A percentile compares a stretch with the other conserved stretches of the same genome.
These are phyloP conservation scores for Colletotrichum trifolii DNA, from an alignment of 2,329 filamentous ascomycete species.

Conservation along the genomic window DNA sequence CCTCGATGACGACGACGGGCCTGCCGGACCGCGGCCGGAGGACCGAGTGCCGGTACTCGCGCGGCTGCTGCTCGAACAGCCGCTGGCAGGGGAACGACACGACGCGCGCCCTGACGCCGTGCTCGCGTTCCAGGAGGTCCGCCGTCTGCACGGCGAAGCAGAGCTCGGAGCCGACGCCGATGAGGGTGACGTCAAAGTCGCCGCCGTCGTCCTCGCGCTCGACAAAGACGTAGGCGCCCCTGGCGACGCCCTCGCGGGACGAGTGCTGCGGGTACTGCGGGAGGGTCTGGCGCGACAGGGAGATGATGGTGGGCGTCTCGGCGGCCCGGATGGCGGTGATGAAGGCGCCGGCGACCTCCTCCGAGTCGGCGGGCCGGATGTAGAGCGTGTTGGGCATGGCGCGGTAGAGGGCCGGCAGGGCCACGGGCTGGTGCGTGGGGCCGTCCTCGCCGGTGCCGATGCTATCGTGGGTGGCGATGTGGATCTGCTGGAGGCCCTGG, in stretches of 20 bases:
- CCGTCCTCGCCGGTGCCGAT: conserved; percentile 70
- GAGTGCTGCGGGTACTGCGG: conserved; percentile 52
- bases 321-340: conserved; percentile 55
- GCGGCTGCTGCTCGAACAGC: conserved; percentile 54
- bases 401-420: conserved; percentile 65
- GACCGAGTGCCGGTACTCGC: conserved; percentile 57
- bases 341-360: conserved; percentile 67
- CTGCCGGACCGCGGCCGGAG: conserved; percentile 54
- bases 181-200: conserved; percentile 55
- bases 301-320: conserved; percentile 59
- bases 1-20: conserved; percentile 66
- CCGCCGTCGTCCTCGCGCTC: conserved; percentile 49
- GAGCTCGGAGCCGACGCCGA: conserved; percentile 51
- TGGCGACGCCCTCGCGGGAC: conserved; percentile 51
- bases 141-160: conserved; percentile 45
- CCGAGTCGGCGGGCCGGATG: conserved; percentile 67
- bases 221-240: conserved; percentile 58
- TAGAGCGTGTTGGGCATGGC: conserved; percentile 72
- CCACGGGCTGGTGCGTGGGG: conserved; percentile 71
- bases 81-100: conserved; percentile 58
- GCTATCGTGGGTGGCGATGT: conserved; percentile 70
- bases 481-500: conserved; percentile 64
- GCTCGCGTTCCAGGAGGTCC: conserved; percentile 50
- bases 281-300: conserved; percentile 56
- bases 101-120: conserved; percentile 50